phyloP scores from a whole-genome alignment of 225 moss, liverwort and hornwort genomes.

The Anthoceros angustus region DNA sequence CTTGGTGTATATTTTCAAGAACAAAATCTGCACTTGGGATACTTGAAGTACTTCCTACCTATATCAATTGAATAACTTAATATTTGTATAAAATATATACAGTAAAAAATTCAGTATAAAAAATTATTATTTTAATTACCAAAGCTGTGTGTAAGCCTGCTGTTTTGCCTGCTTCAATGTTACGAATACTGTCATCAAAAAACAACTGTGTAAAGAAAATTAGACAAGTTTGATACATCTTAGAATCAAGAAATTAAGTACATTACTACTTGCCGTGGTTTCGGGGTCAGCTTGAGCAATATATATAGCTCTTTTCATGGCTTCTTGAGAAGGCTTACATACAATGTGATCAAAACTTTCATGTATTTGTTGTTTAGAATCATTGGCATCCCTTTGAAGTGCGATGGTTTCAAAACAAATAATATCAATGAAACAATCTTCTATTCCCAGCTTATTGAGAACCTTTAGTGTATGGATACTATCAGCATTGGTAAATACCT shows the following conservation, averaged over 20 bases:
- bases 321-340: not conserved
- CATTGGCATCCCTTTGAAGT: not conserved
- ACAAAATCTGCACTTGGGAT: too few relatives aligned
- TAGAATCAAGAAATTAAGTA: not conserved
- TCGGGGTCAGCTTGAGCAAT: not conserved
- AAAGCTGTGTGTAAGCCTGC: not conserved
- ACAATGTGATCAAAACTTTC: not conserved
- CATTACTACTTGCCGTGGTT: not conserved
- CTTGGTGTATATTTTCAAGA: too few relatives aligned
- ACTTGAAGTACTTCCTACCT: too few relatives aligned
- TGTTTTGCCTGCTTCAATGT: not conserved
- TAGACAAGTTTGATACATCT: not conserved
- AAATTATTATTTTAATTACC: not conserved
- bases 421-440: not conserved
- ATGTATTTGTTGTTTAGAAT: not conserved
- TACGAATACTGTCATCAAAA: not conserved
- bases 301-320: not conserved
- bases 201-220: not conserved
- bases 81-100: not conserved
- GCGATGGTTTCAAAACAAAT: not conserved
- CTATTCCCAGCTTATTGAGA: not conserved
- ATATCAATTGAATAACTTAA: too few relatives aligned
- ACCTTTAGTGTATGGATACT: not conserved
- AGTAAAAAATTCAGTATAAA: not conserved
- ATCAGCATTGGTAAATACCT: not conserved